A percentile compares a stretch with the other conserved stretches of the same genome.
phyloP scores from a whole-genome alignment of 441 rosid species.

The Pelargonium myrrhifolium region DNA sequence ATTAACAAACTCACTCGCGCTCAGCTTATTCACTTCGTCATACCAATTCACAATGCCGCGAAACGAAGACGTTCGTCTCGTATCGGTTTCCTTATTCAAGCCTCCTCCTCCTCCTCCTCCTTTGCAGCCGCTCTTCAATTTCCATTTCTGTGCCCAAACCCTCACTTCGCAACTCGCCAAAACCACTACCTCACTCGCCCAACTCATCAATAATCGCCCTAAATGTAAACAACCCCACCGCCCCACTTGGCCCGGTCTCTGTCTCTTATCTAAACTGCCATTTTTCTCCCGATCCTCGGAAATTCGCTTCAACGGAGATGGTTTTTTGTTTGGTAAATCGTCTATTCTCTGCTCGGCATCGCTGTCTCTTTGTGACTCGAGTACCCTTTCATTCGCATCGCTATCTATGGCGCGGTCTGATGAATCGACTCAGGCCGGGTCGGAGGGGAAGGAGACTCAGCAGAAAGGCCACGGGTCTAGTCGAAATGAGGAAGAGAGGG shows the following conservation, averaged over 20 bases:
- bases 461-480: conserved; percentile 37
- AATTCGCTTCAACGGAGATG: conserved; percentile 20
- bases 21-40: too few relatives aligned
- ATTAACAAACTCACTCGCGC: background rate
- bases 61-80: conserved; percentile 41
- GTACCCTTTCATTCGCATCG: conserved; percentile 34
- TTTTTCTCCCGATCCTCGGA: conserved; percentile 14
- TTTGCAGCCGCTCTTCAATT: conserved; percentile 6
- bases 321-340: conserved; percentile 20
- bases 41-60: conserved; percentile 28
- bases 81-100: conserved; percentile 35
- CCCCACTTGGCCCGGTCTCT: conserved; percentile 16
- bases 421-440: conserved; percentile 25
- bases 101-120: conserved; percentile 23
- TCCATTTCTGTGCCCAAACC: conserved; percentile 22
- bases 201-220: conserved; percentile 29
- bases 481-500: conserved; percentile 68
- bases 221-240: conserved; percentile 3
- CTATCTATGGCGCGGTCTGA: conserved; percentile 28
- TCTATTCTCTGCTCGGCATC: conserved; percentile 45
- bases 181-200: conserved; percentile 34
- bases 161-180: conserved; percentile 30
- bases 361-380: conserved; percentile 26
- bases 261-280: background rate
- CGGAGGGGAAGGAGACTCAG: conserved; percentile 24